Conservation (phyloP, 2,329 filamentous ascomycete genomes). For the Aspergillus pseudoglaucus region DNA sequence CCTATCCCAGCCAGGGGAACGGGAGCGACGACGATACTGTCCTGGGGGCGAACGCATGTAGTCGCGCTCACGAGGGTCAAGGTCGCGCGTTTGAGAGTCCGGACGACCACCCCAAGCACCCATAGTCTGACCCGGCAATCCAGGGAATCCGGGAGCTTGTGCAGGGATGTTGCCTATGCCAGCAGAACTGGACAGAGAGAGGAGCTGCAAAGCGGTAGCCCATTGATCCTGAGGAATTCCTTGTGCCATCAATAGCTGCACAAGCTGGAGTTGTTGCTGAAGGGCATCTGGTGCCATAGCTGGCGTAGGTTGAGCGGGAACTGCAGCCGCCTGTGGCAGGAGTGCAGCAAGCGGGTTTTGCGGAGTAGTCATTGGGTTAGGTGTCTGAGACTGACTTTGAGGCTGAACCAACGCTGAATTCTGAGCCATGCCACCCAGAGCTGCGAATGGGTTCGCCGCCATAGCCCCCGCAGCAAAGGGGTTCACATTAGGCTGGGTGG, state of each 20-base stretch:
- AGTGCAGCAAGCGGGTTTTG: conserved; percentile 38
- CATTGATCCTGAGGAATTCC: conserved; percentile 74
- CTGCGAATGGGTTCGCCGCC: conserved; percentile 42
- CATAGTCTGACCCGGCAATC: conserved; percentile 24
- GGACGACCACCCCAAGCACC: conserved; percentile 31
- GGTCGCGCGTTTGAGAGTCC: conserved; percentile 40
- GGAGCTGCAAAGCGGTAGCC: conserved; percentile 49
- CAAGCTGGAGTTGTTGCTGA: conserved; percentile 64
- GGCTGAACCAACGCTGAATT: conserved; percentile 30
- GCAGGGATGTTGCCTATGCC: conserved; percentile 30
- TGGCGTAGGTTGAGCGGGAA: conserved; percentile 20
- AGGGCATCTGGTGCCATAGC: conserved; percentile 44
- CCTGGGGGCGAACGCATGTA: conserved; percentile 57
- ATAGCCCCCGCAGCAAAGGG: conserved; percentile 42
- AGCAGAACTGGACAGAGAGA: conserved; percentile 35
- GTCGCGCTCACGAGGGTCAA: conserved; percentile 51
- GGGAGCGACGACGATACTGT: conserved; percentile 62
- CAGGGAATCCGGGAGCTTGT: conserved; percentile 27
- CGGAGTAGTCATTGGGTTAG: conserved; percentile 36
- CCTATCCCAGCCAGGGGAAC: conserved; percentile 71
- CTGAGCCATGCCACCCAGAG: conserved; percentile 34
- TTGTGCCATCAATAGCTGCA: conserved; percentile 68
- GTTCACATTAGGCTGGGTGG: conserved; percentile 55
- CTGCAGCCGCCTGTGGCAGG: conserved; percentile 32
- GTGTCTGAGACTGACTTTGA: conserved; percentile 35